These are phyloP conservation scores for Gracilaria caudata DNA, from an alignment of 23 red algal species.

Conservation along the genomic window DNA sequence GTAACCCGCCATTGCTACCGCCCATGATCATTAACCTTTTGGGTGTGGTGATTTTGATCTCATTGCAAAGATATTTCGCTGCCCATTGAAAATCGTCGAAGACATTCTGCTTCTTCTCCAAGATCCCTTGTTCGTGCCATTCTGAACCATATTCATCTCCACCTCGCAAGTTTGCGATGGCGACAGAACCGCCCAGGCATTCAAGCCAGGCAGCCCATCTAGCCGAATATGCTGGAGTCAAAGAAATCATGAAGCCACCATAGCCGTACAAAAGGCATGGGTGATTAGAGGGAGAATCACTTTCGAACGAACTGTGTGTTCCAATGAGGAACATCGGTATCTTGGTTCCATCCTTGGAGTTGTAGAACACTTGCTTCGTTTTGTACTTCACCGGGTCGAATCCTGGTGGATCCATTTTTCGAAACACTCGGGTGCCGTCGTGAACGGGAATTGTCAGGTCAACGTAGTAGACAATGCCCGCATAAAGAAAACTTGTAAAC, in stretches of 20 bases:
- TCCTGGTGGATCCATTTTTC: conserved; percentile 72
- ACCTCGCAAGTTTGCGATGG: conserved; percentile 83
- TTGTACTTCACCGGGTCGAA: conserved; percentile 65
- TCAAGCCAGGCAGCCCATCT: conserved; percentile 64
- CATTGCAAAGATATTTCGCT: conserved; percentile 55
- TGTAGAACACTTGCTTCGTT: conserved; percentile 76
- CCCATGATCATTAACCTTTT: conserved; percentile 74
- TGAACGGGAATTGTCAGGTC: conserved; percentile 60
- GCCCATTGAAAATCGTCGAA: conserved; percentile 84
- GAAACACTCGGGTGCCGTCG: conserved; percentile 70
- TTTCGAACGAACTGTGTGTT: neutral
- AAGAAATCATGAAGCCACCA: conserved; percentile 80
- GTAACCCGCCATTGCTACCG: conserved; percentile 81
- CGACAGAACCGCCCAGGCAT: conserved; percentile 65
- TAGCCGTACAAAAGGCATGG: conserved; percentile 84
- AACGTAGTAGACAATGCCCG: conserved; percentile 74
- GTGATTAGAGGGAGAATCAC: neutral
- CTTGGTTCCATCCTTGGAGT: conserved; percentile 71
- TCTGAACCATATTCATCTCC: conserved; percentile 80
- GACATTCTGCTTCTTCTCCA: conserved; percentile 69
- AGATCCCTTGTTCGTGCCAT: conserved; percentile 85
- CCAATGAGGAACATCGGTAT: conserved; percentile 79
- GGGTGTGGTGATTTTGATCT: conserved; percentile 44
- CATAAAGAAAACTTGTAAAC: conserved; percentile 81
- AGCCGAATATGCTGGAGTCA: conserved; percentile 70